Evolutionary conservation across 164 flowering plant genomes (phyloP).

Genomic region (Pachysandra terminalis): DNA sequence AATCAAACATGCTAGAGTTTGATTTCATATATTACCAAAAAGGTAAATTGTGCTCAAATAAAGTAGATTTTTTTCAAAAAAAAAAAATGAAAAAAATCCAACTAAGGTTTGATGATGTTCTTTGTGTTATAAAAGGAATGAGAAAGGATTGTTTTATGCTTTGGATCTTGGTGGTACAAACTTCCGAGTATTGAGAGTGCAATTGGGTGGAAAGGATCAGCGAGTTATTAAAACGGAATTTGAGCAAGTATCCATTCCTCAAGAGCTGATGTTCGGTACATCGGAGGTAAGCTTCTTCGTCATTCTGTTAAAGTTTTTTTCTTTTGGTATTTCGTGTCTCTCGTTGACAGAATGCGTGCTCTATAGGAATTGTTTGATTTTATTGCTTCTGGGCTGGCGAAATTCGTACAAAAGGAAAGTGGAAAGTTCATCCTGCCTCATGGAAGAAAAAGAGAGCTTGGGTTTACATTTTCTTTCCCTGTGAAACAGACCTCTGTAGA

Average conservation of each 20-base stretch:
- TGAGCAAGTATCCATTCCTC: conserved; percentile 80
- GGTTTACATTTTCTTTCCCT: conserved; percentile 94
- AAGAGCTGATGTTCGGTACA: conserved; percentile 71
- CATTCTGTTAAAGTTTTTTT: neutral
- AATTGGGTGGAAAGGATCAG: conserved; percentile 69
- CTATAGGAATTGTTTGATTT: conserved; percentile 79
- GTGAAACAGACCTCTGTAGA: conserved; percentile 78
- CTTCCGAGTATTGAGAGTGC: conserved; percentile 81
- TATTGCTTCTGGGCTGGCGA: conserved; percentile 66
- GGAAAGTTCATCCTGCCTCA: conserved; percentile 43
- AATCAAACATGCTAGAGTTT: neutral
- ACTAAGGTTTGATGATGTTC: neutral
- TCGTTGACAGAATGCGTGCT: neutral
- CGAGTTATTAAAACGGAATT: conserved; percentile 65
- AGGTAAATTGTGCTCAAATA: too few relatives aligned
- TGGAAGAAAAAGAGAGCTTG: conserved; percentile 73
- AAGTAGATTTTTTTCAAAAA: too few relatives aligned
- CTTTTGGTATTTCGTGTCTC: neutral
- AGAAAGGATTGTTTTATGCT: conserved; percentile 82
- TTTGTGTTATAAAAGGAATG: conserved; percentile 45
- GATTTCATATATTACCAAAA: neutral
- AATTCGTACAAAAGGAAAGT: conserved; percentile 54
- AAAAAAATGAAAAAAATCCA: too few relatives aligned
- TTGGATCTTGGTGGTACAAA: conserved; percentile 97
- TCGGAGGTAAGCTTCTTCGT: conserved; percentile 53